Conservation (phyloP, 495 filamentous ascomycete genomes). For the Letharia lupina region DNA sequence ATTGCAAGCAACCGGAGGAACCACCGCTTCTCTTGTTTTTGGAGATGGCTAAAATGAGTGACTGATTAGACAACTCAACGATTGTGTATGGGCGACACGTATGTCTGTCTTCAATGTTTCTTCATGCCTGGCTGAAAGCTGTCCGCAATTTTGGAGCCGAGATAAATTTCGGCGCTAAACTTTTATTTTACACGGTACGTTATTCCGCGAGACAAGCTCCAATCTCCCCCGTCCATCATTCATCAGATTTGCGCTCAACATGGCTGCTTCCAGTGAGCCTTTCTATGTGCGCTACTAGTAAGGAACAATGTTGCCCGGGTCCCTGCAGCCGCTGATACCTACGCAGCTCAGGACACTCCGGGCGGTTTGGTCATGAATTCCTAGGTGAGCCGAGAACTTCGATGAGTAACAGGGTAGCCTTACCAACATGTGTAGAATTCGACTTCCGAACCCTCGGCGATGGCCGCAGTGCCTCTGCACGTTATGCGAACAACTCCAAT, state of each 20-base stretch:
- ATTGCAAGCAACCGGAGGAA: background rate
- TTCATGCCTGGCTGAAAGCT: constrained; percentile 5
- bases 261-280: constrained; percentile 58
- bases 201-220: constrained; percentile 4
- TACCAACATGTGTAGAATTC: constrained; percentile 62
- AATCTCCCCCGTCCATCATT: background rate
- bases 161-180: constrained; percentile 19
- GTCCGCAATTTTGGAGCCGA: constrained; percentile 16
- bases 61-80: background rate
- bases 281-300: constrained; percentile 99
- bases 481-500: constrained; percentile 99
- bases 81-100: constrained; percentile 4
- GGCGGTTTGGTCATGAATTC: constrained; percentile 97
- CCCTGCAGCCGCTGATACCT: constrained; percentile 42
- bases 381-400: constrained; percentile 53
- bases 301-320: constrained; percentile 35
- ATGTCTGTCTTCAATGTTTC: background rate
- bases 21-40: background rate
- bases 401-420: background rate
- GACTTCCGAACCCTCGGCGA: constrained; percentile 91
- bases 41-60: background rate
- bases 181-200: constrained; percentile 4
- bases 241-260: background rate
- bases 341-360: constrained; percentile 87
- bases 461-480: constrained; percentile 86